These are phyloP conservation scores for Jasminum sambac DNA, from an alignment of 257 asterid genomes.

Conservation along the genomic window DNA sequence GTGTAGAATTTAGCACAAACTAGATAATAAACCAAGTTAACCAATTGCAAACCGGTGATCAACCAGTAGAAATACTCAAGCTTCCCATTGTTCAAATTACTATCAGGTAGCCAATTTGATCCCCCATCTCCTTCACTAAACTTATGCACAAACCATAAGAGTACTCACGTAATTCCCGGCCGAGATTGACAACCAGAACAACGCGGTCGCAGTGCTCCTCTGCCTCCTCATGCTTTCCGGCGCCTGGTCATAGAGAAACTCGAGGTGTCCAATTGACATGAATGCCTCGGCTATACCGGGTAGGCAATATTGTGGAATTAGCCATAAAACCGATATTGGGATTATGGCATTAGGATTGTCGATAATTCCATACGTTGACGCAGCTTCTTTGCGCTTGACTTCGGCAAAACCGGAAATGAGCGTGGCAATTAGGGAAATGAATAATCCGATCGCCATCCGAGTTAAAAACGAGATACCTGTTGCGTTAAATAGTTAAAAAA, in stretches of 20 bases:
- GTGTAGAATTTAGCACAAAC: constrained; percentile 74
- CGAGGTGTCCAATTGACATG: constrained; percentile 80
- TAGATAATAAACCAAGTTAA: constrained; percentile 64
- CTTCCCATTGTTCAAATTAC: constrained; percentile 59
- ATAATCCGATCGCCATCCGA: constrained; percentile 74
- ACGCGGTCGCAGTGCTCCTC: constrained; percentile 70
- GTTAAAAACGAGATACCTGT: constrained; percentile 58
- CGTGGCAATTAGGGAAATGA: constrained; percentile 58
- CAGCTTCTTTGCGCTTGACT: constrained; percentile 51
- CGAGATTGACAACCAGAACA: constrained; percentile 74
- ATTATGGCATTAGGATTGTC: constrained; percentile 39
- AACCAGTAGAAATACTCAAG: constrained; percentile 87
- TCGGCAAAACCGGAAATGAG: constrained; percentile 69
- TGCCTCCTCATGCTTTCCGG: constrained; percentile 95
- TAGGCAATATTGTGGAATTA: constrained; percentile 65
- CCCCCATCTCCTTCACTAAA: constrained; percentile 47
- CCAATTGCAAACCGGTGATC: constrained; percentile 61
- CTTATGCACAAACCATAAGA: constrained; percentile 63
- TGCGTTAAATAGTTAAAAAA: too few relatives aligned
- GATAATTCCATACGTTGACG: constrained; percentile 40
- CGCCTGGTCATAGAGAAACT: constrained; percentile 83
- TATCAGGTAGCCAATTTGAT: constrained; percentile 80
- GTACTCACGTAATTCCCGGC: constrained; percentile 77
- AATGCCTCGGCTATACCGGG: constrained; percentile 88
- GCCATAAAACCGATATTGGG: constrained; percentile 76